Evolutionary conservation across 768 basidiomycete species (phyloP), one percentile per base, ranked within the genome.

Genomic region (Calvatia gigantea): DNA sequence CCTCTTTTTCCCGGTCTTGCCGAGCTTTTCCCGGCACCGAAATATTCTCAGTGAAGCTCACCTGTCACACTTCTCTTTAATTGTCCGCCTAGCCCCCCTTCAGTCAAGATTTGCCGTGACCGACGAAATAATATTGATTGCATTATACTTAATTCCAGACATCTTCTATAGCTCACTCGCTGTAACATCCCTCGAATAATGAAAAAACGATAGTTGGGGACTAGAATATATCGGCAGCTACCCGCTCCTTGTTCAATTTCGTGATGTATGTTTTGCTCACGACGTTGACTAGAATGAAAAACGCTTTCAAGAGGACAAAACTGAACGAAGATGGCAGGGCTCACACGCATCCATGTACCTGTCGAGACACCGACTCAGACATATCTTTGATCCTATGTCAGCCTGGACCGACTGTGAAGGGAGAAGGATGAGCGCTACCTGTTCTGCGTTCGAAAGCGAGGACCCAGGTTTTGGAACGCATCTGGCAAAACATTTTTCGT

Each of bases 301-400:
- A 35, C 31, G 37, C 32, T 11, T 29, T 27, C 21, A 9, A 52
- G 14, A 28, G 25, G 29, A 14, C 8, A 14, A 31, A 25, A 54
- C 14, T 41, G 28, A 49, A 27, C 41, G 41, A 33, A 43, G 6
- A 32, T 14, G 17, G 35, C 9, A 12, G 19, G 12, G 81, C 89
- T 73, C 63, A 91, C 91, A 92, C 32, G 88, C 88, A 70, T 93
- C 89, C 75, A 94, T 75, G 66, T 91, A 94, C 41, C 89, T 82
- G 51, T 91, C 89, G 63, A 91, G 74, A 66, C 91, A 94, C 55
- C 83, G 76, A 5, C 81, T 72, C 39, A 93, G 73, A 62, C 91
- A 94, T 25, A 84, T 84, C 91, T 93, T 14, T 27, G 27, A 27
- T n/a, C 3, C 37, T 31, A 19, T n/a, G 35, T 43, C 17, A 49